Conservation (phyloP, 345 rosid species). For the Hibiscus tridactylites region DNA sequence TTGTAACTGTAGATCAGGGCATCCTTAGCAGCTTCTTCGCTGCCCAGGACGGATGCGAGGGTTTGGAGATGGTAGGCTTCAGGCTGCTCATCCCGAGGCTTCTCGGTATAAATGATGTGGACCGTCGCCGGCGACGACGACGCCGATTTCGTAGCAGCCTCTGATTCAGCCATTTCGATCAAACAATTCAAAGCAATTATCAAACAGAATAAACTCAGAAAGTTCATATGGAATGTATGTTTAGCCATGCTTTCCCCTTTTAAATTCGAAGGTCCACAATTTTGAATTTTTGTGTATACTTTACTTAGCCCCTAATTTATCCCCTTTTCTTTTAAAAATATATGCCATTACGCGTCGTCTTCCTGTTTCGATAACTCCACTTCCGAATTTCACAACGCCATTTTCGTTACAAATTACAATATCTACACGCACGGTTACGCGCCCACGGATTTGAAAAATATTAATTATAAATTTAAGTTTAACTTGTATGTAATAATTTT, state of each 20-base stretch:
- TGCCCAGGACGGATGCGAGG: slow-evolving; percentile 70
- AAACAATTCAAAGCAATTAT: not conserved
- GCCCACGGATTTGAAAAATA: too few relatives aligned
- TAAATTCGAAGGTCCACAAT: not conserved
- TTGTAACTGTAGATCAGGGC: slow-evolving; percentile 71
- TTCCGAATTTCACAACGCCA: not conserved
- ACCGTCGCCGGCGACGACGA: slow-evolving; percentile 35
- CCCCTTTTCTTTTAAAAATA: not conserved
- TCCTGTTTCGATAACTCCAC: not conserved
- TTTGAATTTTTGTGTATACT: not conserved
- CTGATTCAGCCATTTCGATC: slow-evolving; percentile 36
- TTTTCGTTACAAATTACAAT: not conserved
- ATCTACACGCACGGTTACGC: too few relatives aligned
- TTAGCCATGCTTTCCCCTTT: not conserved
- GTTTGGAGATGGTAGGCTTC: slow-evolving; percentile 57
- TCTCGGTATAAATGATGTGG: slow-evolving; percentile 75
- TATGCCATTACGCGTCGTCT: not conserved
- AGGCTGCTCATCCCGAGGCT: slow-evolving; percentile 53
- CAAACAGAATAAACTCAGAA: not conserved
- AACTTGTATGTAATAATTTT: too few relatives aligned
- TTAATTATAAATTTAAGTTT: too few relatives aligned
- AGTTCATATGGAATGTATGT: not conserved
- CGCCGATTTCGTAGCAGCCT: slow-evolving; percentile 12
- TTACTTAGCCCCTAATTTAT: not conserved
- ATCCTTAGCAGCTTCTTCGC: slow-evolving; percentile 76